phyloP scores from a whole-genome alignment of 768 basidiomycete species.

The Pisolithus marmoratus region DNA sequence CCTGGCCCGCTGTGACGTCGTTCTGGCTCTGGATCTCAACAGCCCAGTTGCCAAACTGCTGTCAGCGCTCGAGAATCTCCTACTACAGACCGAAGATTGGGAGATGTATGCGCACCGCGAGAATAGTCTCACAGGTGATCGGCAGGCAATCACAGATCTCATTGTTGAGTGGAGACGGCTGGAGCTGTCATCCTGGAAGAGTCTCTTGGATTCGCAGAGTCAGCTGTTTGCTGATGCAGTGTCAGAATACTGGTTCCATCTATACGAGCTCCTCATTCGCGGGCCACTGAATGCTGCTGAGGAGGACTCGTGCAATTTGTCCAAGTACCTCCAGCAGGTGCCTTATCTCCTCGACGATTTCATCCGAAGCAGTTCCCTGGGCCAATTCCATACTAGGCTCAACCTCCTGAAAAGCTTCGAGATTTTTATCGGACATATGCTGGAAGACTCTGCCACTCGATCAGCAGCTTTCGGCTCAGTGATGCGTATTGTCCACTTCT shows the following conservation, averaged over 20 bases:
- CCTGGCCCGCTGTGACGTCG: conserved; percentile 57
- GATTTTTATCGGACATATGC: conserved; percentile 37
- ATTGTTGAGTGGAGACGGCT: conserved; percentile 89
- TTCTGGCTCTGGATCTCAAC: conserved; percentile 54
- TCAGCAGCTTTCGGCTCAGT: conserved; percentile 41
- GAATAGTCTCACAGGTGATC: conserved; percentile 69
- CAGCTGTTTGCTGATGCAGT: conserved; percentile 36
- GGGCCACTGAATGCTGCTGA: conserved; percentile 49
- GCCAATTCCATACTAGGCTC: conserved; percentile 72
- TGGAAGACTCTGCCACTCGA: conserved; percentile 25
- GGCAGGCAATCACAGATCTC: conserved; percentile 56
- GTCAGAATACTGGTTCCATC: conserved; percentile 85
- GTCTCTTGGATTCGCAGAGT: conserved; percentile 68
- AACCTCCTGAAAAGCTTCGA: conserved; percentile 65
- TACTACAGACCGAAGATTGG: conserved; percentile 92
- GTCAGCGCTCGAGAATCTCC: conserved; percentile 75
- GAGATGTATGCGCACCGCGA: conserved; percentile 92
- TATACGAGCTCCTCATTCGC: conserved; percentile 74
- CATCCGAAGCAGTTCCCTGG: conserved; percentile 68
- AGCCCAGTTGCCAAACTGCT: conserved; percentile 81
- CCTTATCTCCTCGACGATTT: conserved; percentile 80
- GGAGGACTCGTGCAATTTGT: conserved; percentile 31
- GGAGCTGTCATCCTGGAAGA: conserved; percentile 85
- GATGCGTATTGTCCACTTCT: conserved; percentile 53
- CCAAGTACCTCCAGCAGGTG: conserved; percentile 56